A percentile compares a stretch with the other conserved stretches of the same genome.
Evolutionary conservation across 305 asterid species (phyloP).

Genomic region (Solanum chacoense): DNA sequence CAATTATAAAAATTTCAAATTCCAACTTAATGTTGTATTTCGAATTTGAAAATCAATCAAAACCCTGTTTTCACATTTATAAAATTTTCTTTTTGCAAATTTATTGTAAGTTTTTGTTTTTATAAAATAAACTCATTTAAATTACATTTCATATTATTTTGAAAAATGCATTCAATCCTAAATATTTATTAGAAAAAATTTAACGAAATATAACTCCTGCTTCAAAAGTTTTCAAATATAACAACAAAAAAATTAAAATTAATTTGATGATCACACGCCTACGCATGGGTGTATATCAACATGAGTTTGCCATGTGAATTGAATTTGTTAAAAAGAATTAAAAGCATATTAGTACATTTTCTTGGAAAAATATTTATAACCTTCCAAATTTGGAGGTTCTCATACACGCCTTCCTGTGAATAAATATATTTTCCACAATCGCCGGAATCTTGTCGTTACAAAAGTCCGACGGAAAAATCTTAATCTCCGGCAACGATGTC

Average conservation of each 20-base stretch:
- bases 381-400: neutral
- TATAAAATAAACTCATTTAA: neutral
- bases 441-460: neutral
- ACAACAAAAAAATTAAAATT: neutral
- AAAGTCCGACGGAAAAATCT: neutral
- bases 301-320: neutral
- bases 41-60: neutral
- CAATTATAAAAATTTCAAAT: neutral
- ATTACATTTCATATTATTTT: neutral
- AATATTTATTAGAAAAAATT: neutral
- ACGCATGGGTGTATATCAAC: neutral
- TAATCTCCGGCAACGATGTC: neutral
- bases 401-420: neutral
- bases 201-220: neutral
- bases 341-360: neutral
- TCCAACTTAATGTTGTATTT: neutral
- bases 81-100: neutral
- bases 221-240: neutral
- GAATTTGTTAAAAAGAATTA: neutral
- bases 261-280: neutral
- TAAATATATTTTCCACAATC: neutral
- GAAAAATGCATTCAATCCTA: neutral
- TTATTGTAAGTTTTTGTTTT: neutral
- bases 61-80: neutral
- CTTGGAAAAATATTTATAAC: neutral